Percentiles rank a stretch among this genome's conserved stretches.
Evolutionary conservation across 345 rosid genomes (phyloP).

Genomic region (Camelina sativa): DNA sequence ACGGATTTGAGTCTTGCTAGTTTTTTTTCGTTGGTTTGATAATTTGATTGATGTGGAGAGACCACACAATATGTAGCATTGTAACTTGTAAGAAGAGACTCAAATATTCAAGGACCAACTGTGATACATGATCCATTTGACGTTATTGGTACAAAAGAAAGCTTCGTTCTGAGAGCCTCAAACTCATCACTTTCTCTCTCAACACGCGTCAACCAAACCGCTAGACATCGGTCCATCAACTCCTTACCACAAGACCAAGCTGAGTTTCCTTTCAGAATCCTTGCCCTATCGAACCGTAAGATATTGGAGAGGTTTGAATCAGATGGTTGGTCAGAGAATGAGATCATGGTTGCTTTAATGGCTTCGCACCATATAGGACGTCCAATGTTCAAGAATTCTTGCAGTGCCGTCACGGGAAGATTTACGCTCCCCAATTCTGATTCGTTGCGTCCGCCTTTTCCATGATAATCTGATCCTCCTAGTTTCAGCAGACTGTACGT

Average conservation of each 20-base stretch:
- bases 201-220: conserved; percentile 66
- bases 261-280: conserved; percentile 54
- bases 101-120: conserved; percentile 31
- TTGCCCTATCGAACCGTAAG: conserved; percentile 56
- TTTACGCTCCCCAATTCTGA: conserved; percentile 83
- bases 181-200: conserved; percentile 66
- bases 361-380: conserved; percentile 87
- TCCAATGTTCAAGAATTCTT: conserved; percentile 72
- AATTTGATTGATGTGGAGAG: not conserved
- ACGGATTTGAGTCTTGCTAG: not conserved
- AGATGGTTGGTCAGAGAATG: conserved; percentile 68
- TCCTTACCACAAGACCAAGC: conserved; percentile 55
- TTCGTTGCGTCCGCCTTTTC: conserved; percentile 78
- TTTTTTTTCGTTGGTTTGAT: not conserved
- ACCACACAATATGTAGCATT: not conserved
- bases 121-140: conserved; percentile 42
- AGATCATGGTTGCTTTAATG: conserved; percentile 53
- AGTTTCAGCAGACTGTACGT: conserved; percentile 76
- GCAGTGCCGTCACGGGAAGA: conserved; percentile 67
- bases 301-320: conserved; percentile 64
- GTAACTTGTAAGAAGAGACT: not conserved
- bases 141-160: conserved; percentile 49
- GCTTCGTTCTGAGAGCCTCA: conserved; percentile 62
- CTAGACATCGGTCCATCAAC: conserved; percentile 62
- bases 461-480: conserved; percentile 97